These are phyloP conservation scores for Aspergillus indologenus DNA, from an alignment of 495 filamentous ascomycete genomes.

Conservation along the genomic window DNA sequence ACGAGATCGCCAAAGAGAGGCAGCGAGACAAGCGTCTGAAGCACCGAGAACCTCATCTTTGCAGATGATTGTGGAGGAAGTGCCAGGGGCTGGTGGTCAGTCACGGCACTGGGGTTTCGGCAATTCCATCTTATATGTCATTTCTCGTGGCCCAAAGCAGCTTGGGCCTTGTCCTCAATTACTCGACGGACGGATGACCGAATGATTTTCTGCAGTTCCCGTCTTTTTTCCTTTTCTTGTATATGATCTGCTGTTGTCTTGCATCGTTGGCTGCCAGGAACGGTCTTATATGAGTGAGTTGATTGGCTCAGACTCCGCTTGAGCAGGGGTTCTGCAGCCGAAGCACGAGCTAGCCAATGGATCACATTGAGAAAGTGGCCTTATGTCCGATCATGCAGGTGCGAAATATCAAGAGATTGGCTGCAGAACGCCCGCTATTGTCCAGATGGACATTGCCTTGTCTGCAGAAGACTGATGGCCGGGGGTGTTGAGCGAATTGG, in stretches of 20 bases:
- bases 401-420: background rate
- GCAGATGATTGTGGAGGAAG: background rate
- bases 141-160: background rate
- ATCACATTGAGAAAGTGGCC: background rate
- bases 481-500: background rate
- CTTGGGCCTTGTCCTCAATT: background rate
- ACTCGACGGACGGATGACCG: background rate
- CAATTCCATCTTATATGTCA: background rate
- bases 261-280: background rate
- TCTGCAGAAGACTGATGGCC: background rate
- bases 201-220: background rate
- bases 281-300: background rate
- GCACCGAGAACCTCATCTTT: background rate
- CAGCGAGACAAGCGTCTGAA: background rate
- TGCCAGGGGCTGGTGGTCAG: too few species aligned
- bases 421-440: background rate
- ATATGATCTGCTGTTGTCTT: background rate
- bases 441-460: background rate
- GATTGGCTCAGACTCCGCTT: conserved; percentile 4
- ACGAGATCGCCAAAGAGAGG: background rate
- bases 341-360: background rate
- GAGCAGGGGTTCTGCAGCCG: background rate
- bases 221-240: too few species aligned
- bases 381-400: background rate
- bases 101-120: background rate